Evolutionary conservation across 176 grass and related monocot genomes (phyloP), one percentile per base, ranked within the genome.

Genomic region (Triticum urartu): DNA sequence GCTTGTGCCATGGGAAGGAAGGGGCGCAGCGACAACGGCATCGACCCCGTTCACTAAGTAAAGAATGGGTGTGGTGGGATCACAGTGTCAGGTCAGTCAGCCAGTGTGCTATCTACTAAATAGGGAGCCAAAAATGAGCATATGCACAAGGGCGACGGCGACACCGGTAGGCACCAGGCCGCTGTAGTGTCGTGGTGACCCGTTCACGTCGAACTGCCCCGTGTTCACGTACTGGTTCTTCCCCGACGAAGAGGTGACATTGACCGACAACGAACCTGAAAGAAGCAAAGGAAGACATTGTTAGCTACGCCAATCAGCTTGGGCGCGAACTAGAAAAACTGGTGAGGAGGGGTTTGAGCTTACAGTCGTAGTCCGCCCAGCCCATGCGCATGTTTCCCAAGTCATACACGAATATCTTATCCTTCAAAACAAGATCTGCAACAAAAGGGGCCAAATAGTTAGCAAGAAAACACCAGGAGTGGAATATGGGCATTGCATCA

Each of bases 361-460:
- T 90, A 98, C 96, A 98, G 18, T 98, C 96, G 7, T 98, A 98
- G 82, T 94, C 88, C 10, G 80, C 50, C 96, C 96, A 98, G 80
- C 96, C 96, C 64, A 98, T 94, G 39, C 92, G 88, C 88, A 92
- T 86, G 76, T 94, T 98, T n/a, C 64, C 84, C 84, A 98, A 61
- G 83, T 98, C 96, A 68, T 98, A 98, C 65, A 98, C 96, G 45
- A 98, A 88, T 88, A 98, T 94, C 90, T 98, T 98, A 77, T 98
- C 96, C 86, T 98, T 98, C 15, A 98, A 72, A 84, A 98, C 92
- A 83, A 98, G 75, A 91, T 98, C 96, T 98, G 88, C 14, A 7
- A 62, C 56, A 59, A 82, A 33, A 33, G 72, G 52, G 21, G 30
- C 47, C 12, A 71, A 72, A 58, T 14, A 58, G 12, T 92, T 60